Conservation (phyloP, 306 rosid species). For the Lathyrus oleraceus region DNA sequence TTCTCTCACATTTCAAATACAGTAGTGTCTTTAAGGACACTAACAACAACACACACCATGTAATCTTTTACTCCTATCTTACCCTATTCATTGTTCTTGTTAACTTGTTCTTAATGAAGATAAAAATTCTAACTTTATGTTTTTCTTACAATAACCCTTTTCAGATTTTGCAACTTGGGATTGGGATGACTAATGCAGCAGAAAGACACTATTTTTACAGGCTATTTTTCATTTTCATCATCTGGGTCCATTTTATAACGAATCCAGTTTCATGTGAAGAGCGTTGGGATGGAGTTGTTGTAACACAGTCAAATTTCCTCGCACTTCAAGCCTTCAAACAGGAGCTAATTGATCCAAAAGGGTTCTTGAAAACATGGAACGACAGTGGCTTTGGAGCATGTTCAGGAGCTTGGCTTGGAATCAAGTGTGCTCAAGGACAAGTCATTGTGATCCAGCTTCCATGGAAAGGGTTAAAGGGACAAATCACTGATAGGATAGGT, state of each 20-base stretch:
- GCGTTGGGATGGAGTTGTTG: slow-evolving; percentile 81
- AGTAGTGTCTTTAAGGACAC: slow-evolving; percentile 42
- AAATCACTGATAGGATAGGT: slow-evolving; percentile 68
- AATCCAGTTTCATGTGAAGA: slow-evolving; percentile 48
- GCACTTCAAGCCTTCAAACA: slow-evolving; percentile 84
- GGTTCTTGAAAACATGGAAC: slow-evolving; percentile 83
- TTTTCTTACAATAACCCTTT: slow-evolving; percentile 29
- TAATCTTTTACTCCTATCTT: slow-evolving; percentile 3
- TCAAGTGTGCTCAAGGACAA: slow-evolving; percentile 91
- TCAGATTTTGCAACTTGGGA: no score
- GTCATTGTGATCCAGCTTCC: slow-evolving; percentile 92
- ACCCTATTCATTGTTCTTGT: slow-evolving; percentile 4
- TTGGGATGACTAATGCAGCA: slow-evolving; percentile 26
- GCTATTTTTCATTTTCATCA: slow-evolving; percentile 9
- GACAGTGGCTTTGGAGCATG: slow-evolving; percentile 85
- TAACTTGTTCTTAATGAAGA: slow-evolving; percentile 29
- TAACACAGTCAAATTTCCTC: slow-evolving; percentile 71
- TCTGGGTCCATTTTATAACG: slow-evolving; percentile 14
- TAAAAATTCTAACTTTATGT: slow-evolving; percentile 7
- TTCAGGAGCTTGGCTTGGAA: slow-evolving; percentile 86
- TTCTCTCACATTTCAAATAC: slow-evolving; percentile 12
- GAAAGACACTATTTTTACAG: slow-evolving; percentile 30
- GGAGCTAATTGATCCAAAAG: slow-evolving; percentile 76
- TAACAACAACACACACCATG: slow-evolving; percentile 11
- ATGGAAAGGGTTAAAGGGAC: slow-evolving; percentile 76